Evolutionary conservation across 257 asterid genomes (phyloP).

Genomic region (Cruciata laevipes): DNA sequence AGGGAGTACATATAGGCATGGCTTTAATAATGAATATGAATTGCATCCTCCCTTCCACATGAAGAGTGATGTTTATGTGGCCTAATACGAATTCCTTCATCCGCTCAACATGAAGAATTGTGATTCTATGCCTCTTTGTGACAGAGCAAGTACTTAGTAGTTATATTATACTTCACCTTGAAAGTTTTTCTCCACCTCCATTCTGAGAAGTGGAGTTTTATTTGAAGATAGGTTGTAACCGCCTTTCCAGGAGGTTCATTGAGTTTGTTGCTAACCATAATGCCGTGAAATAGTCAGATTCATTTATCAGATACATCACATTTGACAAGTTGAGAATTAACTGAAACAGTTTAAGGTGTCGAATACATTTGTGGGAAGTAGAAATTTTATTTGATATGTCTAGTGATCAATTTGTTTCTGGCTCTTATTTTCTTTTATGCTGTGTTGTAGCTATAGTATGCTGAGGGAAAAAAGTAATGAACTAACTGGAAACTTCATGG

Average conservation of each 20-base stretch:
- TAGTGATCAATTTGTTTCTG: not conserved
- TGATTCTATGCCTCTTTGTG: no score
- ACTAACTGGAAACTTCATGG: slow-evolving; percentile 3
- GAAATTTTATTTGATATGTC: not conserved
- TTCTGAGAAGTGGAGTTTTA: not conserved
- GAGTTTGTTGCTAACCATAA: not conserved
- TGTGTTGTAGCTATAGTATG: not conserved
- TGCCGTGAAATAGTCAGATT: not conserved
- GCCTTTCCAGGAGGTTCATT: not conserved
- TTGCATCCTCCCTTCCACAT: no score
- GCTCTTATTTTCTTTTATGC: not conserved
- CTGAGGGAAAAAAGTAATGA: not conserved
- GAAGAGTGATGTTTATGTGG: no score
- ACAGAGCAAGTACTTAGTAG: no score
- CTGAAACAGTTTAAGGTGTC: not conserved
- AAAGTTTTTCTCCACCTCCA: not conserved
- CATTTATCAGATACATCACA: not conserved
- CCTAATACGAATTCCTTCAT: no score
- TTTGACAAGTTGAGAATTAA: not conserved
- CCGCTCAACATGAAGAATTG: no score
- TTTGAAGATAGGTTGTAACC: not conserved
- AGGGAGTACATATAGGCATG: no score
- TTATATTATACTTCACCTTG: no score
- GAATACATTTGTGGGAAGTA: not conserved
- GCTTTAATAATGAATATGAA: no score